These are phyloP conservation scores for Stephanodiscus minutulus DNA, from an alignment of 108 stramenopile genomes.

Conservation along the genomic window DNA sequence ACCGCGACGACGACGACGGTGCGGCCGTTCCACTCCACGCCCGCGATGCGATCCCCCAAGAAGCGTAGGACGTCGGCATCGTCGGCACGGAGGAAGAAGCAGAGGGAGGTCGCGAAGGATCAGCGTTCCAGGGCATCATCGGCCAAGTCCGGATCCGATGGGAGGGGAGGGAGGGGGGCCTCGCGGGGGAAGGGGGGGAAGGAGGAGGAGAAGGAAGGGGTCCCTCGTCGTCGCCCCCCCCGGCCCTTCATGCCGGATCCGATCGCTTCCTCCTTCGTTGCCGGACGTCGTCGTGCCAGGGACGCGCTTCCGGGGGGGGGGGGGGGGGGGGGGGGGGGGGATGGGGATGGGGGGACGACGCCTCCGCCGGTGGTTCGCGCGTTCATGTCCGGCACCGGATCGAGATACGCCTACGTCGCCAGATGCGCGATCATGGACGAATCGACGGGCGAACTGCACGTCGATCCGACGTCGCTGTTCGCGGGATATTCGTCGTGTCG, in stretches of 20 bases:
- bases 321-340: not conserved
- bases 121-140: not conserved
- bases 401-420: slow-evolving; percentile 42
- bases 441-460: slow-evolving; percentile 30
- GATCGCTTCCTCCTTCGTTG: not conserved
- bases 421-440: slow-evolving; percentile 45
- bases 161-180: not conserved
- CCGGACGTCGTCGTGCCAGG: too few species aligned
- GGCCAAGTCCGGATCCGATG: too few species aligned
- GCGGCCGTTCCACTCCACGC: slow-evolving; percentile 2
- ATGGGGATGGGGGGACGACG: slow-evolving; percentile 8
- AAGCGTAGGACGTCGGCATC: slow-evolving; percentile 6
- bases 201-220: too few species aligned
- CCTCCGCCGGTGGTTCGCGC: slow-evolving; percentile 35
- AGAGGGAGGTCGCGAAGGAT: not conserved
- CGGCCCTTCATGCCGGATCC: too few species aligned
- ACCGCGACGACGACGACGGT: too few species aligned
- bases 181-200: not conserved
- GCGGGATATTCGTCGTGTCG: slow-evolving; percentile 5
- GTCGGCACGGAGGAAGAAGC: slow-evolving; percentile 8
- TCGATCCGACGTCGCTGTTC: slow-evolving; percentile 45
- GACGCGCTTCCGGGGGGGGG: too few species aligned
- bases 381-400: slow-evolving; percentile 33
- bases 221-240: not conserved
- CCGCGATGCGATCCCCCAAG: not conserved